phyloP scores from a whole-genome alignment of 768 basidiomycete genomes.

The Tylopilus rubrobrunneus region DNA sequence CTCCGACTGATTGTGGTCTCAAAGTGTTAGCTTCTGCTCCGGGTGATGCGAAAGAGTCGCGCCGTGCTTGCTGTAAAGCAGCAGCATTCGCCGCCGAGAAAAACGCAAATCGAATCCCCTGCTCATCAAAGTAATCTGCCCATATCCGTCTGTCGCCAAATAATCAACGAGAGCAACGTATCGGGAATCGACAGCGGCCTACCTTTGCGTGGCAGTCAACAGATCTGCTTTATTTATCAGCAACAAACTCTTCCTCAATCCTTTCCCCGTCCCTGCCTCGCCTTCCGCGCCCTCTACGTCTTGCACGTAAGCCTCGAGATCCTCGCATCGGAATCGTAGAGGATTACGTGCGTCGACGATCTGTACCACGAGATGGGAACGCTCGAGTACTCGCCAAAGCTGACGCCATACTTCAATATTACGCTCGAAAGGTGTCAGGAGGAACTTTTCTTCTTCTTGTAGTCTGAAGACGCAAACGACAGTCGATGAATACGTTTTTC shows the following conservation, averaged over 20 bases:
- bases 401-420: constrained; percentile 99
- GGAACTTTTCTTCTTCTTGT: constrained; percentile 80
- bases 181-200: constrained; percentile 8
- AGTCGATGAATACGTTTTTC: background rate
- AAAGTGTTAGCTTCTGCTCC: constrained; percentile 20
- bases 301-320: constrained; percentile 78
- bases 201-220: constrained; percentile 84
- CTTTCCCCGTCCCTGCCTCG: constrained; percentile 71
- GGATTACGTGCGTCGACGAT: constrained; percentile 98
- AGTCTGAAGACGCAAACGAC: constrained; percentile 43
- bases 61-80: constrained; percentile 73
- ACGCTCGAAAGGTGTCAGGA: constrained; percentile 95
- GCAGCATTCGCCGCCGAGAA: constrained; percentile 89
- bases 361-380: constrained; percentile 91
- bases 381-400: constrained; percentile 94
- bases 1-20: constrained; percentile 1
- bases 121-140: constrained; percentile 87
- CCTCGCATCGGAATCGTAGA: constrained; percentile 86
- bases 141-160: constrained; percentile 64
- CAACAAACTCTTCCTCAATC: constrained; percentile 69
- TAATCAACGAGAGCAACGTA: background rate
- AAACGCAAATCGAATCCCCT: constrained; percentile 79
- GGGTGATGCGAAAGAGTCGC: constrained; percentile 38
- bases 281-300: constrained; percentile 85
- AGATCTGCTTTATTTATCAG: constrained; percentile 97